Percentiles rank a stretch among this genome's conserved stretches.
These are phyloP conservation scores for Syzygium aqueum DNA, from an alignment of 345 rosid species.

Conservation along the genomic window DNA sequence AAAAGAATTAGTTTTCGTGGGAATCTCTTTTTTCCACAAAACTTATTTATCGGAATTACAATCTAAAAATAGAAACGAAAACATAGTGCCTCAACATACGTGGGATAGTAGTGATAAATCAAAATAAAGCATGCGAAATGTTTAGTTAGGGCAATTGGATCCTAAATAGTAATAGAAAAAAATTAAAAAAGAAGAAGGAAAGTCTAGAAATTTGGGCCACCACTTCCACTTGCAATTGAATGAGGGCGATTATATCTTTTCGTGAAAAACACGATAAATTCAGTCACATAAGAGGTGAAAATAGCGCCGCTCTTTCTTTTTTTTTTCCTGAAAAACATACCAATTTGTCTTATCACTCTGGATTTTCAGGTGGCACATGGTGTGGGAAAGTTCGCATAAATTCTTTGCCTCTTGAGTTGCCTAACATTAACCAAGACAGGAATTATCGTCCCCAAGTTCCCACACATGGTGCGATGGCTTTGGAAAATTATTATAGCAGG, in stretches of 20 bases:
- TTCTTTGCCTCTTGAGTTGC: not conserved
- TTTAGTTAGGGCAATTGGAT: not conserved
- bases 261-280: not conserved
- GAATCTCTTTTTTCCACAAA: not conserved
- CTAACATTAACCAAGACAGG: not conserved
- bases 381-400: not conserved
- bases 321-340: too few relatives aligned
- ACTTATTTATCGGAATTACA: not conserved
- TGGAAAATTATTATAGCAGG: too few relatives aligned
- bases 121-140: not conserved
- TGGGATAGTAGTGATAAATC: not conserved
- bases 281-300: not conserved
- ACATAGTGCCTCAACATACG: not conserved
- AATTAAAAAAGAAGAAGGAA: not conserved
- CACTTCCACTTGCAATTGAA: not conserved
- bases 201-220: not conserved
- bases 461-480: not conserved
- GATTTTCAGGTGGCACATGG: not conserved
- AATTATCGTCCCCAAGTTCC: not conserved
- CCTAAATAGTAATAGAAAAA: not conserved
- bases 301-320: not conserved
- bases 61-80: not conserved
- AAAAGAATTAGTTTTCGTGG: too few relatives aligned
- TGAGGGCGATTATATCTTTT: not conserved
- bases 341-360: not conserved